Percentiles rank a stretch among this genome's conserved stretches.
These are phyloP conservation scores for Aspergillus pseudoglaucus DNA, from an alignment of 2,329 filamentous ascomycete genomes.

Conservation along the genomic window DNA sequence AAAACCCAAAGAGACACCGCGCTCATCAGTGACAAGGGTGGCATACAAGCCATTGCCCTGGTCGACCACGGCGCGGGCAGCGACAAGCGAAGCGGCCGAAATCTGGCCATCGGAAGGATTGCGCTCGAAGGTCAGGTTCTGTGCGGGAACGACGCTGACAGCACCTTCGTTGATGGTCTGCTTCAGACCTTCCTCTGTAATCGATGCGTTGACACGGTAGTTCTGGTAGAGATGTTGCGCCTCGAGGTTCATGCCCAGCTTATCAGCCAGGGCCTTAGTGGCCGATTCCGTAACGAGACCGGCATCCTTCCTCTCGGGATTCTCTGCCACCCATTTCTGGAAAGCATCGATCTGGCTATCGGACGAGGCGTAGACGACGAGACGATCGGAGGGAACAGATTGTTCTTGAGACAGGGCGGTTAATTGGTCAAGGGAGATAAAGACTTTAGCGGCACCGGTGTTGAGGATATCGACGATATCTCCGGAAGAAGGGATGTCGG, in stretches of 20 bases:
- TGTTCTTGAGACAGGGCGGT: slow-evolving; percentile 46
- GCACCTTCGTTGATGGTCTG: slow-evolving; percentile 45
- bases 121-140: slow-evolving; percentile 60
- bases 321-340: slow-evolving; percentile 34
- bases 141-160: slow-evolving; percentile 69
- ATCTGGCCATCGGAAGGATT: slow-evolving; percentile 54
- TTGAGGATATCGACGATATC: slow-evolving; percentile 78
- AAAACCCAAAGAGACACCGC: slow-evolving; percentile 74
- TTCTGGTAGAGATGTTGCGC: slow-evolving; percentile 36
- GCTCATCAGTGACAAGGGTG: slow-evolving; percentile 85
- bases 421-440: slow-evolving; percentile 68
- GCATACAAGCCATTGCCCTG: slow-evolving; percentile 76
- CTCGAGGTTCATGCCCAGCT: slow-evolving; percentile 31
- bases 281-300: slow-evolving; percentile 29
- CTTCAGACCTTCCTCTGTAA: slow-evolving; percentile 43
- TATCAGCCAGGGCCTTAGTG: slow-evolving; percentile 31
- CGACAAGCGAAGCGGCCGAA: slow-evolving; percentile 63
- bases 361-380: slow-evolving; percentile 49
- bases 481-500: slow-evolving; percentile 59
- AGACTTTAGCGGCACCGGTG: slow-evolving; percentile 75
- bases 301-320: slow-evolving; percentile 30
- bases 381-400: slow-evolving; percentile 48
- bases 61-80: slow-evolving; percentile 72
- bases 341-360: slow-evolving; percentile 33
- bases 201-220: slow-evolving; percentile 26